Evolutionary conservation across 208 protist genomes (phyloP).

Genomic region (Trypanosoma brucei): DNA sequence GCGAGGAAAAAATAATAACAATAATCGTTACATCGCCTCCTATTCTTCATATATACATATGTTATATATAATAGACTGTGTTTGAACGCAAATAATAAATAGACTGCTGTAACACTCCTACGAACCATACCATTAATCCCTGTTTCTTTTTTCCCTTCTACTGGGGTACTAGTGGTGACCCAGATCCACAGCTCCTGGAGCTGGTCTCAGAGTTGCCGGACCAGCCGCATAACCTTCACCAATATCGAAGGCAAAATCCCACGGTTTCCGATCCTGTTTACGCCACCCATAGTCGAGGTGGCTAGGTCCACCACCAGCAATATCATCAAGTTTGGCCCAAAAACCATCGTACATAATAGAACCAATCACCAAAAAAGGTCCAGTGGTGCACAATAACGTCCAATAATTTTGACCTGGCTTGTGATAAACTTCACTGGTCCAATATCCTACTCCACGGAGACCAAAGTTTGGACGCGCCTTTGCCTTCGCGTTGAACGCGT

Average conservation of each 20-base stretch:
- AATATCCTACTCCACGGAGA: conserved; percentile 75
- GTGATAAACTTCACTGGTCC: conserved; percentile 77
- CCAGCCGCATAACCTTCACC: conserved; percentile 85
- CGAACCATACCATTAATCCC: no score
- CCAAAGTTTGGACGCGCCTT: conserved; percentile 88
- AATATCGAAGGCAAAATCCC: conserved; percentile 86
- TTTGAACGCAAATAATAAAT: no score
- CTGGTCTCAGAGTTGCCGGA: conserved; percentile 56
- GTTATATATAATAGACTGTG: no score
- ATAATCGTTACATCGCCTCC: no score
- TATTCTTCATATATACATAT: no score
- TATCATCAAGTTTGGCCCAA: conserved; percentile 82
- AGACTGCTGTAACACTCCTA: no score
- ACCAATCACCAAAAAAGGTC: conserved; percentile 56
- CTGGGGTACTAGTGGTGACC: conserved; percentile 45
- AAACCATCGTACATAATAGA: conserved; percentile 81
- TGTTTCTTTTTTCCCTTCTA: background rate
- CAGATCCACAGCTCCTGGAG: conserved; percentile 71
- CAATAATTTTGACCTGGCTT: conserved; percentile 79
- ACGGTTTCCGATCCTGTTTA: conserved; percentile 73
- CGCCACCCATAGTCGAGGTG: conserved; percentile 77
- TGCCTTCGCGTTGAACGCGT: conserved; percentile 83
- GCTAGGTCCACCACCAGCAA: conserved; percentile 68
- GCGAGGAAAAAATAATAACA: no score
- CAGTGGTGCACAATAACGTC: conserved; percentile 45